Conservation (phyloP, 2,329 filamentous ascomycete genomes). For the Grosmannia penicillata region DNA sequence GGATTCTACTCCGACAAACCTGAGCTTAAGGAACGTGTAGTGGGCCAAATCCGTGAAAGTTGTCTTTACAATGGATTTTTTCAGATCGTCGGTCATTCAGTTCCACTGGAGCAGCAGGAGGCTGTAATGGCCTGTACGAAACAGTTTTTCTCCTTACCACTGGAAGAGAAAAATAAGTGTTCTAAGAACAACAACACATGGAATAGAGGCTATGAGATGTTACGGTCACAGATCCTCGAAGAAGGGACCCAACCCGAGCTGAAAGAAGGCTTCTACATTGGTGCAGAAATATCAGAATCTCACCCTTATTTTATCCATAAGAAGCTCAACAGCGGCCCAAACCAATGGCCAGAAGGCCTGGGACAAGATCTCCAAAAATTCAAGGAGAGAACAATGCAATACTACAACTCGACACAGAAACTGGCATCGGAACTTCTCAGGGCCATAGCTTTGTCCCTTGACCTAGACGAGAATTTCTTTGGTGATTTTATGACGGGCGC, state of each 20-base stretch:
- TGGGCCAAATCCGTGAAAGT: conserved; percentile 17
- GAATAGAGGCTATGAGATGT: conserved; percentile 21
- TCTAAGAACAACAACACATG: conserved; percentile 18
- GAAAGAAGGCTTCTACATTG: conserved; percentile 26
- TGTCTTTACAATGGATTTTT: conserved; percentile 37
- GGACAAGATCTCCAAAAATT: conserved; percentile 18
- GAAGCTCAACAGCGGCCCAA: conserved; percentile 22
- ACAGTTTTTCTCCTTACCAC: conserved; percentile 30
- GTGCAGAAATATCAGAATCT: conserved; percentile 15
- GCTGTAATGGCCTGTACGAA: conserved; percentile 24
- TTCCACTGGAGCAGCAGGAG: conserved; percentile 24
- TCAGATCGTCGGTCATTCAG: conserved; percentile 32
- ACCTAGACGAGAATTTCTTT: conserved; percentile 13
- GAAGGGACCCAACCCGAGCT: conserved; percentile 19
- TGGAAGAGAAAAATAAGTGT: conserved; percentile 24
- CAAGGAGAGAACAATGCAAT: conserved; percentile 12
- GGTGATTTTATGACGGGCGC: conserved; percentile 30
- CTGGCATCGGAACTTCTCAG: conserved; percentile 15
- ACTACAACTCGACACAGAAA: conserved; percentile 18
- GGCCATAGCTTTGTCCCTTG: conserved; percentile 17
- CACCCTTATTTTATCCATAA: conserved; percentile 11
- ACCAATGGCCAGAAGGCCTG: conserved; percentile 12
- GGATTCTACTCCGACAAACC: conserved; percentile 6
- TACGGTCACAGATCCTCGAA: conserved; percentile 17
- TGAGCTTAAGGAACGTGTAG: conserved; percentile 3